Base-by-base conservation (phyloP, 306 rosid species). In the Citrullus mucosospermus region DNA sequence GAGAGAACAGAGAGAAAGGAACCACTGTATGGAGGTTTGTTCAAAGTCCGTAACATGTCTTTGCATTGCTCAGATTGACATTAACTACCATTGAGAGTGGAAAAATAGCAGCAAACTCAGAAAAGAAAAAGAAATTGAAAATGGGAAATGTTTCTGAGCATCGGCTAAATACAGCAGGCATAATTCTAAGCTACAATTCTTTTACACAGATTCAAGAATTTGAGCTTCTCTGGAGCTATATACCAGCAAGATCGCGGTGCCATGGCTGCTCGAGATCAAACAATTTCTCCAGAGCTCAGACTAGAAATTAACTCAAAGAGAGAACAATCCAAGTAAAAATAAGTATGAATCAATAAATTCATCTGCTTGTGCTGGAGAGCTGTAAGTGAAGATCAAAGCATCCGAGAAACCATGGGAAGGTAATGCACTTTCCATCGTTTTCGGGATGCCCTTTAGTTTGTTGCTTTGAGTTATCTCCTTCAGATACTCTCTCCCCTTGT, bases 261-360 rank as follows among this genome's bases (percentile, higher is more conserved):
- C 28, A 4, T 32, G 78, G 62, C 78, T 30, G 30, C 62, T 73
- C 30, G 58, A 73, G 61, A 53, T 53, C 61, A 6, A 50, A 73
- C 78, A 16, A 28, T 72, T 72, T 83, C 82, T 83, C 91, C 86
- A 85, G 82, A 75, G 84, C 88, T 86, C 86, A 84, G 88, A 84
- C 95, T 90, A 91, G 89, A 79, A 53, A 82, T 85, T 66, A 66
- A 66, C 55, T 58, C 60, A 76, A 81, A 92, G 82, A 73, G 9
- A 58, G 76, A 80, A 85, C 88, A 84, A 62, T 80, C 63, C 84
- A 82, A 83, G 85, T 85, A 82, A 84, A 82, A 85, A 62, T 83
- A 90, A 83, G 87, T 88, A 88, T 78, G 90, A 88, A 87, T 87
- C 36, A 91, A 86, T 91, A 86, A 89, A 87, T 89, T 82, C 88